phyloP scores from a whole-genome alignment of 805 yeast genomes.

The Candida yuanshanica region DNA sequence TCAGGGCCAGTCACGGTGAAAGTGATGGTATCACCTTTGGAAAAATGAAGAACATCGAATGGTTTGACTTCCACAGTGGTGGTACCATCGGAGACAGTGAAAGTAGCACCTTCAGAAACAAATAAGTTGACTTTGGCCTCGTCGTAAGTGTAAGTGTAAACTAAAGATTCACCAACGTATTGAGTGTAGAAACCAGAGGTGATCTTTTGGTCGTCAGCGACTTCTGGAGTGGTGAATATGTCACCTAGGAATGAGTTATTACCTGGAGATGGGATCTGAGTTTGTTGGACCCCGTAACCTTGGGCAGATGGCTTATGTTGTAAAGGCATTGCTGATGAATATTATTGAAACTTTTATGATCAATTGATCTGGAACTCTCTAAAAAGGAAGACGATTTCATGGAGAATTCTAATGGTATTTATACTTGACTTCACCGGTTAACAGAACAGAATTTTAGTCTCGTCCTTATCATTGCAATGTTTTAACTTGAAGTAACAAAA shows the following conservation, averaged over 20 bases:
- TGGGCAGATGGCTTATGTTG: conserved; percentile 46
- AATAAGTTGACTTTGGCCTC: conserved; percentile 68
- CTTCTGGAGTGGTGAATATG: conserved; percentile 54
- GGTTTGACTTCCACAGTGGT: conserved; percentile 50
- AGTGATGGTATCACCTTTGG: conserved; percentile 62
- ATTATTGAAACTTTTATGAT: background rate
- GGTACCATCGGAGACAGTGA: conserved; percentile 59
- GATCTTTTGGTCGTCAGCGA: conserved; percentile 54
- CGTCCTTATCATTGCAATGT: background rate
- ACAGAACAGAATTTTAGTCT: background rate
- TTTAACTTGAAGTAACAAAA: too few species aligned
- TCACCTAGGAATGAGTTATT: conserved; percentile 69
- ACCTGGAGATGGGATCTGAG: conserved; percentile 57
- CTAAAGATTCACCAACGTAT: conserved; percentile 62
- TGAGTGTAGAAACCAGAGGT: conserved; percentile 67
- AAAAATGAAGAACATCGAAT: conserved; percentile 65
- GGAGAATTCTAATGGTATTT: background rate
- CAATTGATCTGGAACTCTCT: background rate
- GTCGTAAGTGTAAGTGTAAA: conserved; percentile 60
- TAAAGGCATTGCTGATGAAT: conserved; percentile 25
- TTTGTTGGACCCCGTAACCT: conserved; percentile 49
- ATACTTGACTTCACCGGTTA: background rate
- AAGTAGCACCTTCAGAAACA: conserved; percentile 53
- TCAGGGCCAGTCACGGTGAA: conserved; percentile 49
- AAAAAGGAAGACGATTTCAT: background rate